Evolutionary conservation across 2,329 filamentous ascomycete species (phyloP), one percentile per base, ranked within the genome.

Genomic region (Trichoderma sp.): DNA sequence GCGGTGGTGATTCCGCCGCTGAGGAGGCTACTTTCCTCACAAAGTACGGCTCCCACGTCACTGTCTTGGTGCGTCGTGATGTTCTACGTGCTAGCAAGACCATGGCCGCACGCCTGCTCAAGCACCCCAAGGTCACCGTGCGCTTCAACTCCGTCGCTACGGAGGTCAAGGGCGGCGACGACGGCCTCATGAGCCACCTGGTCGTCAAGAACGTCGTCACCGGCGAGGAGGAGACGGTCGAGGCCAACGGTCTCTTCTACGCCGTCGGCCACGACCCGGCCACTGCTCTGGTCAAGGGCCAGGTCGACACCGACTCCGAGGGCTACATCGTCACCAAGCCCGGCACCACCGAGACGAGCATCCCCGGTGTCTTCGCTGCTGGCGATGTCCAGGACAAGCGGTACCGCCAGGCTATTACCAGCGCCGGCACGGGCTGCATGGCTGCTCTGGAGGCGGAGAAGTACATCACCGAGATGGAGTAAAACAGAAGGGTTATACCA

Each of bases 341-440:
- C 4, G 97, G 96, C 71, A 95, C 94, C 60, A 94, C 94, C 72
- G 87, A 92, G 79, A 99, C 96, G 62, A 97, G 90, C 82, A 83
- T 98, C 6, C 90, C 94, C 80, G 96, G 96, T 81, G 94, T 99
- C 24, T 99, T 98, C 80, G 96, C 96, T 47, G 96, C 95, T 11
- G 96, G 96, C 75, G 96, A 99, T 81, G 97, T 99, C 11, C 96
- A 99, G 86, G 97, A 99, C 82, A 99, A 98, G 91, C 90, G 92
- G 80, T 99, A 99, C 83, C 90, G 96, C 81, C 96, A 99, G 86
- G 96, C 96, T 61, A 97, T 99, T 76, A 99, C 96, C 75, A 98
- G 95, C 84, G 96, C 96, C 77, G 95, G 94, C 73, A 94, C 95
- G 73, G 96, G 96, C 74, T 99, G 96, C 83, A 92, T 98, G 85